Evolutionary conservation across 1,284 basidiomycete species (phyloP).

Genomic region (Heterobasidion occidentale): DNA sequence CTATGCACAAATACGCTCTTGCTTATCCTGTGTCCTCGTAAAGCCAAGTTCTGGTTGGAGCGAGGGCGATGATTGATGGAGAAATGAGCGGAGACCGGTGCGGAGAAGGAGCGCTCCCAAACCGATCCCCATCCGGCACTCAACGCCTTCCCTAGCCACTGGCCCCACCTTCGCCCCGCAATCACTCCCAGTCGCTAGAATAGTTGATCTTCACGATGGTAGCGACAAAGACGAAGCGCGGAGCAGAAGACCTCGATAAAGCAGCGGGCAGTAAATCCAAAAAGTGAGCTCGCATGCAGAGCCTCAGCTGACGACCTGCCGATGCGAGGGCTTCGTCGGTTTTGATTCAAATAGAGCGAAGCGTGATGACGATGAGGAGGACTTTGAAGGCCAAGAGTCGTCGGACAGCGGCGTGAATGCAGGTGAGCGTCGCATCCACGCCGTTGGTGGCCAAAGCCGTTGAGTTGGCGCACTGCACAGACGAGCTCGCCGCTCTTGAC

Average conservation of each 20-base stretch:
- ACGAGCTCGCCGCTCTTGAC: constrained; percentile 23
- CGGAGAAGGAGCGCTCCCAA: not conserved
- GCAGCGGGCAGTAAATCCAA: constrained; percentile 17
- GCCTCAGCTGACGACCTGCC: not conserved
- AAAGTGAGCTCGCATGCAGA: constrained; percentile 17
- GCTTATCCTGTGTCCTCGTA: not conserved
- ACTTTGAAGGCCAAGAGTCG: constrained; percentile 16
- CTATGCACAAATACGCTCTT: too few relatives aligned
- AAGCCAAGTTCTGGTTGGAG: not conserved
- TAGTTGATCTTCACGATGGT: constrained; percentile 13
- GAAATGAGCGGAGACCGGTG: not conserved
- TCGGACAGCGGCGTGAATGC: constrained; percentile 21
- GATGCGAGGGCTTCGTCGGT: not conserved
- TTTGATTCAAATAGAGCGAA: constrained; percentile 17
- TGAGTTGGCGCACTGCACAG: constrained; percentile 11
- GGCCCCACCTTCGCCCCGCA: not conserved
- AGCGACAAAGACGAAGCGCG: constrained; percentile 23
- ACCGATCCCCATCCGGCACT: not conserved
- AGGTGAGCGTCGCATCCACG: constrained; percentile 14
- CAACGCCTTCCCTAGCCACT: not conserved
- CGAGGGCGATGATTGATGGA: not conserved
- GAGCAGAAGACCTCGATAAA: constrained; percentile 19
- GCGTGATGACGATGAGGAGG: constrained; percentile 19
- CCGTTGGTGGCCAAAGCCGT: not conserved
- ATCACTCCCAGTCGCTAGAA: not conserved